Evolutionary conservation across 1,139 yeast species (phyloP).

Genomic region (Lodderomyces parapsilosis): DNA sequence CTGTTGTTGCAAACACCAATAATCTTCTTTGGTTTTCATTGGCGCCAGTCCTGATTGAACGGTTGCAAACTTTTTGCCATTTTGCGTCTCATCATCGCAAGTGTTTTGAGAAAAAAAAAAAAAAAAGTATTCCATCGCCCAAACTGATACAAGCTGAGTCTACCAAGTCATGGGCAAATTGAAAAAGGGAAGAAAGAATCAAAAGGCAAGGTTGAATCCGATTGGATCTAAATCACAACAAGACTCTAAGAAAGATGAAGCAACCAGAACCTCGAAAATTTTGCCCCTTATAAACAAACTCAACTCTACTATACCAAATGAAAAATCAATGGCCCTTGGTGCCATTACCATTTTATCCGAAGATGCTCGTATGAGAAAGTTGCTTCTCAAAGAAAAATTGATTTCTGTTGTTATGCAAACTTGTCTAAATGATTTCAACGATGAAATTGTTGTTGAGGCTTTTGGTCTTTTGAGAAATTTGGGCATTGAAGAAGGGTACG

Average conservation of each 20-base stretch:
- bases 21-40: too few species aligned
- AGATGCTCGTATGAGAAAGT: slow-evolving; percentile 59
- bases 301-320: slow-evolving; percentile 63
- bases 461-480: slow-evolving; percentile 79
- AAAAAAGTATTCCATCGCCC: too few species aligned
- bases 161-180: slow-evolving; percentile 74
- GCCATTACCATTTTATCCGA: slow-evolving; percentile 73
- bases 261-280: slow-evolving; percentile 54
- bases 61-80: not conserved
- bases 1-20: not conserved
- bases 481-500: slow-evolving; percentile 87
- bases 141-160: too few species aligned
- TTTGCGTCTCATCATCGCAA: not conserved
- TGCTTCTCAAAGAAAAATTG: slow-evolving; percentile 69
- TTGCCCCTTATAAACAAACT: slow-evolving; percentile 68
- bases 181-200: slow-evolving; percentile 65
- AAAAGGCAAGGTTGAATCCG: slow-evolving; percentile 55
- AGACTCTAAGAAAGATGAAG: slow-evolving; percentile 41
- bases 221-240: slow-evolving; percentile 26
- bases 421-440: slow-evolving; percentile 63
- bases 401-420: slow-evolving; percentile 63
- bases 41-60: too few species aligned
- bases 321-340: slow-evolving; percentile 73
- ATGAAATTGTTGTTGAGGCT: slow-evolving; percentile 76
- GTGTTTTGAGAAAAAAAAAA: not conserved